Evolutionary conservation across 805 yeast genomes (phyloP), one percentile per base, ranked within the genome.

Genomic region (Lipomyces spencermartinsiae): DNA sequence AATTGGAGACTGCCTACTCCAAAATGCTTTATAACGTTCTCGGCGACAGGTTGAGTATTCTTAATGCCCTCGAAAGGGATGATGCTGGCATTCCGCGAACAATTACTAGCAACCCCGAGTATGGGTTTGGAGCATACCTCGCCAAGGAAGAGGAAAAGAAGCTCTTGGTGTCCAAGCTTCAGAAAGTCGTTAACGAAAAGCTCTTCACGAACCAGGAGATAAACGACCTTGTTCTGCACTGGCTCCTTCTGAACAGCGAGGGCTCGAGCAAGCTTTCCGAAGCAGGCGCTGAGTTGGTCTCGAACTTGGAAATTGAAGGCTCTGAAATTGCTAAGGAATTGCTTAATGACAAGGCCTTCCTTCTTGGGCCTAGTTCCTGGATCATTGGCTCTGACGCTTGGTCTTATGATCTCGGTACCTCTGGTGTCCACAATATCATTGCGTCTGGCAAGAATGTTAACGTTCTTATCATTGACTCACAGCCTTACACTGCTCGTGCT

Each of bases 341-440:
- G 33, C 79, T 89, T 63, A 78, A 80, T 1, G 77, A 82, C 55
- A 79, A 82, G 66, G 83, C 84, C 8, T 80, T 78, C 66, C 85
- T 91, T 73, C 71, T 75, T 35, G 77, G 83, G 64, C 82, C 82
- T 61, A 82, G 90, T 10, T 82, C 85, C 62, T 94, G 98, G 98
- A 83, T 94, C 68, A 83, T 94, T 66, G 97, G 98, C 46, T 92
- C 97, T 25, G 98, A 94, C 78, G 87, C 95, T 43, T 94, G 98
- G 98, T 86, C 97, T 25, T 93, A 89, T 77, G 98, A 94, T 80
- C 82, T 92, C 74, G 98, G 98, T 56, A 83, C 90, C 70, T 90
- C 97, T 6, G 97, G 98, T 77, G 89, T 94, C 61, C 98, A 94
- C 78, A 89, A 89, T 74, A 89, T 92, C 4, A 81, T 94, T 58